Evolutionary conservation across 139 green algal genomes (phyloP).

Genomic region (Chlamydomonas sp.): DNA sequence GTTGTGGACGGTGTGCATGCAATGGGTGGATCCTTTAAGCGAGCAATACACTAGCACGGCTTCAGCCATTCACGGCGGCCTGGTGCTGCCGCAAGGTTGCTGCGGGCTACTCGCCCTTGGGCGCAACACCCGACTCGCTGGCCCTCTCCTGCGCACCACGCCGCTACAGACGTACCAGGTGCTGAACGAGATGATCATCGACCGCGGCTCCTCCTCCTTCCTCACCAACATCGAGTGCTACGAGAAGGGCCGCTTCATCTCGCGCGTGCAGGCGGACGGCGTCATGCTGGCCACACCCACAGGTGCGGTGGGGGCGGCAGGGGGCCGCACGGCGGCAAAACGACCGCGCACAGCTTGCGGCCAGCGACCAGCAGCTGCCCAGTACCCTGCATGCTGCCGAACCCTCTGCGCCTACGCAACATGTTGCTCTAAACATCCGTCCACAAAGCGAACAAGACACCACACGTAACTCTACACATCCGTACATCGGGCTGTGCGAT

Average conservation of each 20-base stretch:
- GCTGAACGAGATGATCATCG: slow-evolving; percentile 97
- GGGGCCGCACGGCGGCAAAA: too few species aligned
- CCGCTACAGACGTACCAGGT: slow-evolving; percentile 59
- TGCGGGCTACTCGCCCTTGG: not conserved
- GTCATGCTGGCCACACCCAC: slow-evolving; percentile 96
- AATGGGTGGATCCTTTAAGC: too few species aligned
- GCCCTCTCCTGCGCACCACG: not conserved
- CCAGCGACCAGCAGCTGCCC: too few species aligned
- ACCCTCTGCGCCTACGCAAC: too few species aligned
- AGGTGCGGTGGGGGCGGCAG: slow-evolving; percentile 11
- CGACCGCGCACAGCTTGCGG: too few species aligned
- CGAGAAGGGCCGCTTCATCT: slow-evolving; percentile 85
- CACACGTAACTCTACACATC: too few species aligned
- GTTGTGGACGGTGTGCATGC: too few species aligned
- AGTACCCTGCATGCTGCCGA: too few species aligned
- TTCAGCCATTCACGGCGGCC: not conserved
- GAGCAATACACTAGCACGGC: not conserved
- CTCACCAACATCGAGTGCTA: slow-evolving; percentile 96
- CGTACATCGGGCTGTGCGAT: too few species aligned
- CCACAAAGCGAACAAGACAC: too few species aligned
- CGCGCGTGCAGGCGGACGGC: slow-evolving; percentile 90
- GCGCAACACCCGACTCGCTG: not conserved
- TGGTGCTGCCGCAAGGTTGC: too few species aligned
- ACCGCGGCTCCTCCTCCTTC: slow-evolving; percentile 86
- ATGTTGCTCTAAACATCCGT: too few species aligned